phyloP scores from a whole-genome alignment of 345 rosid species.

The Melaleuca quinquenervia region DNA sequence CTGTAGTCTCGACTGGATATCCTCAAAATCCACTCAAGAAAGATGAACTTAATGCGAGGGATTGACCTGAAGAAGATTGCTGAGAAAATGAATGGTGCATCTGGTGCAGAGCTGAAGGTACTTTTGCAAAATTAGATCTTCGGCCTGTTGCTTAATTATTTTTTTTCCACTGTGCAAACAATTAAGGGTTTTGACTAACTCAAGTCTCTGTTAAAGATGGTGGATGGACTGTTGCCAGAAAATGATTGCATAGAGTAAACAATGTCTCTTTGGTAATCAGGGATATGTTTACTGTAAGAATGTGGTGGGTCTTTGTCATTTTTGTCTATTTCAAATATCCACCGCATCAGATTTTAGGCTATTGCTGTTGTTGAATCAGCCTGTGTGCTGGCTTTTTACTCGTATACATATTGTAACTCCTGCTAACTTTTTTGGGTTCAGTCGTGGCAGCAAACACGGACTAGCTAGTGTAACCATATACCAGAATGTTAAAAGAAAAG shows the following conservation, averaged over 20 bases:
- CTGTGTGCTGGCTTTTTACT: neutral
- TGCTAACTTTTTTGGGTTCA: neutral
- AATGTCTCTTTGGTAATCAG: neutral
- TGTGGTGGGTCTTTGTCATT: neutral
- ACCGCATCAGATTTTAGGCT: neutral
- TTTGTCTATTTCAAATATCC: neutral
- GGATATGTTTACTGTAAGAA: neutral
- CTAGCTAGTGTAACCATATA: neutral
- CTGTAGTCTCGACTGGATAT: constrained; percentile 90
- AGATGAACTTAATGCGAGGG: constrained; percentile 97
- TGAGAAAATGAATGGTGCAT: constrained; percentile 98
- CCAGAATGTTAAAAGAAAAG: neutral
- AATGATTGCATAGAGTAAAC: neutral
- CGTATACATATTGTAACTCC: neutral
- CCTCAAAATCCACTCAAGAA: constrained; percentile 93
- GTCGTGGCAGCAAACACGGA: neutral
- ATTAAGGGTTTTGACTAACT: neutral
- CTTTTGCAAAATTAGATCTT: neutral
- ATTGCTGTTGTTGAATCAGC: neutral
- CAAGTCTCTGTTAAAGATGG: neutral
- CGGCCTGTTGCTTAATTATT: neutral
- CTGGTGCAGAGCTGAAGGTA: constrained; percentile 99
- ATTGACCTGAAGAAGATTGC: constrained; percentile 97
- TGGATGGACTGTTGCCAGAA: neutral
- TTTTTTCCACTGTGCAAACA: neutral